Base-by-base conservation (phyloP, 768 basidiomycete species). In the Termitomyces sp. region DNA sequence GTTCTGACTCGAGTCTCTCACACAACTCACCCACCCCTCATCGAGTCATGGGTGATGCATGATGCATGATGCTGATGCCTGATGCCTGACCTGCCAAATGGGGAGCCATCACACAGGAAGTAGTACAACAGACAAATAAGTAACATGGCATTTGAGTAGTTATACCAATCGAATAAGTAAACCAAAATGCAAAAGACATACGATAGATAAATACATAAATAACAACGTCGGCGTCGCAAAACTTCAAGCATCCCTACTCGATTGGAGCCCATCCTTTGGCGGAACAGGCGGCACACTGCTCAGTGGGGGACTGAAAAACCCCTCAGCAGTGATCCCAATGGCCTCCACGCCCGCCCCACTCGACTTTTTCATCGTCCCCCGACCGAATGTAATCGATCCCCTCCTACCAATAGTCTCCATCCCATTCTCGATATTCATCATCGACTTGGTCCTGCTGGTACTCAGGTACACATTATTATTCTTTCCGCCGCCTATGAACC, bases 281-380 rank as follows among this genome's bases (percentile, higher is more conserved):
- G 50, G 50, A 19, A 51, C 38, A 40, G 50, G 26, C 38, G 38
- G 50, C 12, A 28, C 38, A 30, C n/a, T 28, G 11, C 50, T 30
- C 31, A 31, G 9, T 3, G 87, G 84, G 4, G 88, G 75, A 12
- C 77, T 73, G 68, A 93, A 93, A 67, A 92, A 92, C 0, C 91
- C 91, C 21, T 77, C 78, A 35, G 89, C 91, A 33, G 86, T 90
- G 46, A 93, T 76, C 17, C 89, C 79, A 45, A 87, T 67, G 28
- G 89, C 86, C 71, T 89, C 86, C 55, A 92, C 91, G 31, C 82
- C 87, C 21, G 88, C 82, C 15, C 86, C 91, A 52, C 78, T 76
- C 44, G 80, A 70, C 73, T 90, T 91, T 62, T 75, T 68, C 64
- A 73, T 79, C 59, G 82, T 82, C 19, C 54, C 85, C 38, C 82